These are phyloP conservation scores for Tolypocladium guangdongense DNA, from an alignment of 2,329 filamentous ascomycete genomes.

Conservation along the genomic window DNA sequence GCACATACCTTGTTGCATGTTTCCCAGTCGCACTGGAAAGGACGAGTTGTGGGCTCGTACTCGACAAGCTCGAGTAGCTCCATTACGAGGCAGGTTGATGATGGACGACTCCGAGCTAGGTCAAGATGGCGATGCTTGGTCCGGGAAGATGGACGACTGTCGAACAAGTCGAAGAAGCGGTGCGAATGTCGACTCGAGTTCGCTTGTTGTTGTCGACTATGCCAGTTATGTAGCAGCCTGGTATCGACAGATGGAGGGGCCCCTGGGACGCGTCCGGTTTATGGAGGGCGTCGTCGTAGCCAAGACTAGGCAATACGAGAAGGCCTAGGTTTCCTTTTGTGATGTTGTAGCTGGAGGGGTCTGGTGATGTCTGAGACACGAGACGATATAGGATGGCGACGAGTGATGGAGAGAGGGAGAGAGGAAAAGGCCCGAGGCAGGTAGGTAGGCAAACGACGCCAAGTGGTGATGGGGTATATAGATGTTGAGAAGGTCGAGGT, in stretches of 20 bases:
- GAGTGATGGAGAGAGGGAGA: neutral
- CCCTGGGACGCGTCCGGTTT: neutral
- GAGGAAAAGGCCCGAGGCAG: neutral
- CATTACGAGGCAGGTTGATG: constrained; percentile 28
- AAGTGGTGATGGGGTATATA: neutral
- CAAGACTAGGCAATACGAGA: constrained; percentile 1
- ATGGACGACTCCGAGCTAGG: neutral
- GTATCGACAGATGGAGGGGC: neutral
- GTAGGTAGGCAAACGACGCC: neutral
- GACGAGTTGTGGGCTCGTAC: constrained; percentile 50
- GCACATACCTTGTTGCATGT: constrained; percentile 47
- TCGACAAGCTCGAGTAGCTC: constrained; percentile 56
- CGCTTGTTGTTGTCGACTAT: neutral
- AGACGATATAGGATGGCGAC: neutral
- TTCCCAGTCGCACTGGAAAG: constrained; percentile 54
- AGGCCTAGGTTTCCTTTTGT: constrained; percentile 1
- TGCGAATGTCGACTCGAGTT: neutral
- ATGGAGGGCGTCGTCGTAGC: neutral
- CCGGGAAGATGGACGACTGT: neutral
- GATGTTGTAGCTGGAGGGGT: neutral
- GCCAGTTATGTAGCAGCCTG: neutral
- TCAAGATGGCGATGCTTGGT: neutral
- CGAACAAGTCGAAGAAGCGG: neutral
- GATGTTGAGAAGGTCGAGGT: neutral
- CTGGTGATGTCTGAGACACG: constrained; percentile 3